Percentiles rank a stretch among this genome's conserved stretches.
Evolutionary conservation across 352 stramenopile species (phyloP).

Genomic region (Globisporangium sylvaticum): DNA sequence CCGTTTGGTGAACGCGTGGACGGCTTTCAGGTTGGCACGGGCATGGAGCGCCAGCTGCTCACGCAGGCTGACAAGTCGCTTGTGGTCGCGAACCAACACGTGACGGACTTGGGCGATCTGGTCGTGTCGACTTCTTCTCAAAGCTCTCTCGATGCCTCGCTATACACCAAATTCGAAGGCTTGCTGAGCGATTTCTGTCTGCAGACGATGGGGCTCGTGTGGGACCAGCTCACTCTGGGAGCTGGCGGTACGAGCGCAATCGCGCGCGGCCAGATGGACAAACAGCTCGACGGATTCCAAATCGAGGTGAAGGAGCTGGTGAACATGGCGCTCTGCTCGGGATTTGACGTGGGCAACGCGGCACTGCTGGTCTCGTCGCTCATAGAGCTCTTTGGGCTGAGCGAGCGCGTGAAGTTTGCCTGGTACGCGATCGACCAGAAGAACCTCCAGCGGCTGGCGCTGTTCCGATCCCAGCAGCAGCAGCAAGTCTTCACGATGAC

Average conservation of each 20-base stretch:
- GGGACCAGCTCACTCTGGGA: slow-evolving; percentile 39
- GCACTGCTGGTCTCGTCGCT: slow-evolving; percentile 17
- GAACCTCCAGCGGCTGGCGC: slow-evolving; percentile 37
- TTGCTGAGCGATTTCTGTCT: slow-evolving; percentile 57
- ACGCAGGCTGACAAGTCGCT: slow-evolving; percentile 28
- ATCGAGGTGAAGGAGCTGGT: slow-evolving; percentile 25
- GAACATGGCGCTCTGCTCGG: not conserved
- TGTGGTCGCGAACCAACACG: slow-evolving; percentile 16
- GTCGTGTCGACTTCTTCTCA: not conserved
- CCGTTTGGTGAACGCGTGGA: too few relatives aligned
- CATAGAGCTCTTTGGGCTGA: slow-evolving; percentile 37
- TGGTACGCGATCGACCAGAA: slow-evolving; percentile 46
- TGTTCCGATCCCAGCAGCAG: slow-evolving; percentile 17
- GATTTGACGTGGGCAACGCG: not conserved
- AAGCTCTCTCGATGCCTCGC: not conserved
- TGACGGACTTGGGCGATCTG: slow-evolving; percentile 17
- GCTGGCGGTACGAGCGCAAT: slow-evolving; percentile 22
- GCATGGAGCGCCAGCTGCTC: slow-evolving; percentile 37
- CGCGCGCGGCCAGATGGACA: slow-evolving; percentile 28
- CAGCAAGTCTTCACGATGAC: not conserved
- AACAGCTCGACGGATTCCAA: slow-evolving; percentile 41
- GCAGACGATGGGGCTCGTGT: slow-evolving; percentile 44
- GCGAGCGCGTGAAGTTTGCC: slow-evolving; percentile 45
- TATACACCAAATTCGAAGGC: slow-evolving; percentile 35
- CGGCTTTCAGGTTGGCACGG: slow-evolving; percentile 8